phyloP scores from a whole-genome alignment of 129 eudicot species.

The Erigeron canadensis region DNA sequence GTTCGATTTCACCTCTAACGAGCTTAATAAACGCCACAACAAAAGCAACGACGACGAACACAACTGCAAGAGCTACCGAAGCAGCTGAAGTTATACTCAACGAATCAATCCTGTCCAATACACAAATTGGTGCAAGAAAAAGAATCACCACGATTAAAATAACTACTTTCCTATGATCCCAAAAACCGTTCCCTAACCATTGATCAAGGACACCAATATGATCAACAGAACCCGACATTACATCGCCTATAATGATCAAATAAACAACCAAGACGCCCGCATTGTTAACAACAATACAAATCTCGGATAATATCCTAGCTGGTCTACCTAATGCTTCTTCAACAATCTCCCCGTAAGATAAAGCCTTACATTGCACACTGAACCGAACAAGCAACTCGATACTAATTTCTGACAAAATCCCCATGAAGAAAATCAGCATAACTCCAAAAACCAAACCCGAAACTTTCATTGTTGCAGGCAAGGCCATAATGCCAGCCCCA shows the following conservation, averaged over 20 bases:
- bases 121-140: slow-evolving; percentile 75
- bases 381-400: slow-evolving; percentile 68
- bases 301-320: slow-evolving; percentile 65
- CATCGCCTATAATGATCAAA: slow-evolving; percentile 87
- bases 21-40: slow-evolving; percentile 63
- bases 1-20: slow-evolving; percentile 62
- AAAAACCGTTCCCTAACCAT: slow-evolving; percentile 67
- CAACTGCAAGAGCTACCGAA: slow-evolving; percentile 77
- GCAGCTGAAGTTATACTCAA: slow-evolving; percentile 85
- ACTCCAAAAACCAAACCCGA: slow-evolving; percentile 65
- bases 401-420: slow-evolving; percentile 73
- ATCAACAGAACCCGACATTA: slow-evolving; percentile 78
- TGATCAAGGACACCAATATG: slow-evolving; percentile 88
- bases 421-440: slow-evolving; percentile 62
- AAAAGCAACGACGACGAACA: slow-evolving; percentile 72
- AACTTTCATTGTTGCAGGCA: slow-evolving; percentile 93
- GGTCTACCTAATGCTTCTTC: slow-evolving; percentile 71
- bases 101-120: slow-evolving; percentile 78
- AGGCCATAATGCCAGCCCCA: slow-evolving; percentile 98
- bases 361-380: slow-evolving; percentile 68
- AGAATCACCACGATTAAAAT: slow-evolving; percentile 56
- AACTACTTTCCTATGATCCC: slow-evolving; percentile 84
- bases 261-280: slow-evolving; percentile 82
- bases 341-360: slow-evolving; percentile 83
- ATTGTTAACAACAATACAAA: slow-evolving; percentile 73